A percentile compares a stretch with the other conserved stretches of the same genome.
Conservation (phyloP, 2,329 filamentous ascomycete species). For the Ceratocystis harringtonii region DNA sequence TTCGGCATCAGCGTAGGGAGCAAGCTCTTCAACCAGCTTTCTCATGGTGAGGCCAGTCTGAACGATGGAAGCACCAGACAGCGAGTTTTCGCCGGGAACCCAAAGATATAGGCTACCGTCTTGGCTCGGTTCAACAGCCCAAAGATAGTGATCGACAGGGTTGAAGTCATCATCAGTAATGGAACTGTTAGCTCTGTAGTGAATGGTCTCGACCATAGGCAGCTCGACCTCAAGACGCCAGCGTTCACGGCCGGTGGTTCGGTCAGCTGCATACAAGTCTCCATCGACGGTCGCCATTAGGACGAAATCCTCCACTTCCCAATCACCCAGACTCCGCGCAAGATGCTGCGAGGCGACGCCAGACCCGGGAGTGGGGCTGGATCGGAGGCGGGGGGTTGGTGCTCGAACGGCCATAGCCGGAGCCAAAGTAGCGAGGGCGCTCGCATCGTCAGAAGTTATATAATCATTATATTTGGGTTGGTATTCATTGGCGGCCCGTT, state of each 20-base stretch:
- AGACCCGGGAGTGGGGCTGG: conserved; percentile 43
- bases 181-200: conserved; percentile 57
- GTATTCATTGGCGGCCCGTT: conserved; percentile 24
- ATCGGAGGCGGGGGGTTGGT: conserved; percentile 51
- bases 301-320: conserved; percentile 99
- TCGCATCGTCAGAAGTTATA: conserved; percentile 52
- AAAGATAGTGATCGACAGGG: conserved; percentile 71
- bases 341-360: conserved; percentile 67
- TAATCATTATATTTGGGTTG: conserved; percentile 24
- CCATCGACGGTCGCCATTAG: conserved; percentile 99
- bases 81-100: conserved; percentile 40
- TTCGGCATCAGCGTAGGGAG: conserved; percentile 60
- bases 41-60: conserved; percentile 65
- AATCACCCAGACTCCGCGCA: conserved; percentile 97
- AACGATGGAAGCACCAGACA: conserved; percentile 34
- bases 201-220: conserved; percentile 81
- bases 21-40: conserved; percentile 66
- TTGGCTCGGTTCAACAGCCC: conserved; percentile 84
- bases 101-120: conserved; percentile 82
- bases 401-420: conserved; percentile 91
- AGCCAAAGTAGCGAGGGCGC: conserved; percentile 96
- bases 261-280: conserved; percentile 80
- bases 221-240: conserved; percentile 77
- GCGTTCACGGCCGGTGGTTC: conserved; percentile 66
- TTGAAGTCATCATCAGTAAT: conserved; percentile 42